Evolutionary conservation across 805 yeast genomes (phyloP).

Genomic region (Sungouiella thailandica): DNA sequence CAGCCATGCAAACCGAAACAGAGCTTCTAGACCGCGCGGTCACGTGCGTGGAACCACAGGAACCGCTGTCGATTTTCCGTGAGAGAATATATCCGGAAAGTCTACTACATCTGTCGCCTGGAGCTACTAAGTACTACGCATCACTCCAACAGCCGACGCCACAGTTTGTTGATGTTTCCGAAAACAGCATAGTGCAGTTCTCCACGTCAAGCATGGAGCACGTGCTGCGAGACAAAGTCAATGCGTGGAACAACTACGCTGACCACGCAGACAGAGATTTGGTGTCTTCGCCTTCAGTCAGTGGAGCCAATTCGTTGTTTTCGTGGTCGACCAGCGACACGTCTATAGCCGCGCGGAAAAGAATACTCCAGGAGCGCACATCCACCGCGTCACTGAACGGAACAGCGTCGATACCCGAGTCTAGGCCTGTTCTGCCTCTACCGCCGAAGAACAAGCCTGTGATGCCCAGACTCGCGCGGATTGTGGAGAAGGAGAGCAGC

Average conservation of each 20-base stretch:
- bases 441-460: conserved; percentile 1
- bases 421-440: background rate
- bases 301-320: conserved; percentile 30
- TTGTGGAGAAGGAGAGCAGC: conserved; percentile 35
- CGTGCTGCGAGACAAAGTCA: conserved; percentile 10
- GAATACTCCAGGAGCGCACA: conserved; percentile 22
- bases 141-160: conserved; percentile 30
- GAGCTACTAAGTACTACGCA: conserved; percentile 27
- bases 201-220: conserved; percentile 4
- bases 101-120: conserved; percentile 25
- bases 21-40: no score
- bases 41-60: no score
- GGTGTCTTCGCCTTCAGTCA: conserved; percentile 7
- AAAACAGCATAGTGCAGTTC: conserved; percentile 26
- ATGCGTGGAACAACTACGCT: conserved; percentile 9
- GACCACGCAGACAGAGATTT: no score
- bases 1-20: no score
- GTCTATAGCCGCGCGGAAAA: conserved; percentile 29
- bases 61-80: no score
- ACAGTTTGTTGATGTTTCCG: conserved; percentile 27
- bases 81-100: conserved; percentile 30
- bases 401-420: no score
- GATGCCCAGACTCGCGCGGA: no score
- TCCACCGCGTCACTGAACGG: no score
- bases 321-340: conserved; percentile 41